Percentiles rank a stretch among this genome's conserved stretches.
These are phyloP conservation scores for Prototheca wickerhamii DNA, from an alignment of 163 green algal species.

Conservation along the genomic window DNA sequence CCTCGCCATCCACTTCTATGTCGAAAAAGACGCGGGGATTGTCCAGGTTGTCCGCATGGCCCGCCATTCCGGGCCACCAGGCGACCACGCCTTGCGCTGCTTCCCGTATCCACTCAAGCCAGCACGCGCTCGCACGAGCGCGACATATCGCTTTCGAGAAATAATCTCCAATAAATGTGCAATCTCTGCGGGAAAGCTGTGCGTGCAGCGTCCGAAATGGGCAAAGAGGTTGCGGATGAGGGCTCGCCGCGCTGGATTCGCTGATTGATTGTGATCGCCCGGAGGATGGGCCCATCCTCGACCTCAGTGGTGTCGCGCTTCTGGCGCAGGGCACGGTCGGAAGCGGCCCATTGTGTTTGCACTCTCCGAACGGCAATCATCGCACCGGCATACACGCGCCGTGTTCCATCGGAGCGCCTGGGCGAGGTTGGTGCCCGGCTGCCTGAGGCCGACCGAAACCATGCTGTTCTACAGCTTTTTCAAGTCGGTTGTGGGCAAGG, in stretches of 20 bases:
- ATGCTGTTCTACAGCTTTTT: slow-evolving; percentile 97
- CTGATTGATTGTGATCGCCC: no score
- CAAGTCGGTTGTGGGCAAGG: slow-evolving; percentile 91
- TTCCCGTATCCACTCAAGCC: background rate
- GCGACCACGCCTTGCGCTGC: background rate
- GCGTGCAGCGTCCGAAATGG: no score
- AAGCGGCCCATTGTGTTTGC: no score
- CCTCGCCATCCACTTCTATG: slow-evolving; percentile 58
- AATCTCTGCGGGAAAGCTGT: no score
- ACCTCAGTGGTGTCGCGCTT: no score
- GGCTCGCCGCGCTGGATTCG: no score
- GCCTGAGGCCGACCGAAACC: background rate
- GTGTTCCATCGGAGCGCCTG: background rate
- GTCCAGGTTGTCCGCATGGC: slow-evolving; percentile 11
- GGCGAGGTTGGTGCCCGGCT: no score
- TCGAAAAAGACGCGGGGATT: slow-evolving; percentile 68
- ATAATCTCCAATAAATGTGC: no score
- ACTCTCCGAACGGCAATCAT: background rate
- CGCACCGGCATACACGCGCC: background rate
- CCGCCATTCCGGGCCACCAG: background rate
- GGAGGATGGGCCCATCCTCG: no score
- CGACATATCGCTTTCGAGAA: no score
- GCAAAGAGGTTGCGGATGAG: no score
- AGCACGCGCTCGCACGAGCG: background rate
- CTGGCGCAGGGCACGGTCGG: no score